Percentiles rank a stretch among this genome's conserved stretches.
Evolutionary conservation across 2,329 filamentous ascomycete species (phyloP).

Genomic region (Alternaria burnsii): DNA sequence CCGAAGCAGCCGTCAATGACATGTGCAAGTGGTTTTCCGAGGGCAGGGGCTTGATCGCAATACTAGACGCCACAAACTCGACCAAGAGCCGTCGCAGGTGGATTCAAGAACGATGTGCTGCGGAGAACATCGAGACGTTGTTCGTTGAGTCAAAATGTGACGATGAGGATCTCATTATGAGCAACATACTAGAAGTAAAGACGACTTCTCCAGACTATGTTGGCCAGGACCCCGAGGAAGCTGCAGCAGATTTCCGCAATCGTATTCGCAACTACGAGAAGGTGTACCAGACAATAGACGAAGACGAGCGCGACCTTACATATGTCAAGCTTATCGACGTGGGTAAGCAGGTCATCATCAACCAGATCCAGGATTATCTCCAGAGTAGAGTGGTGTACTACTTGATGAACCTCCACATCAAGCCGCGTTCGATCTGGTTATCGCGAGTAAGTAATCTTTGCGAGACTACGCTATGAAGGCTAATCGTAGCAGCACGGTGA

Average conservation of each 20-base stretch:
- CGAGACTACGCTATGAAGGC: not conserved
- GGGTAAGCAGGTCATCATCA: slow-evolving; percentile 96
- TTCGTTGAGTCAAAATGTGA: slow-evolving; percentile 99
- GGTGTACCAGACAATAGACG: slow-evolving; percentile 92
- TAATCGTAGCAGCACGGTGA: slow-evolving; percentile 78
- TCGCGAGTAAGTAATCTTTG: slow-evolving; percentile 73
- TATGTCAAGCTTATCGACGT: slow-evolving; percentile 99
- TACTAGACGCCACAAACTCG: slow-evolving; percentile 96
- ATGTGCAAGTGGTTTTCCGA: slow-evolving; percentile 92
- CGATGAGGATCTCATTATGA: slow-evolving; percentile 95
- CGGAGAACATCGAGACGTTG: slow-evolving; percentile 83
- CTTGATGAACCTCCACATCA: slow-evolving; percentile 98
- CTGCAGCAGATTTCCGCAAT: slow-evolving; percentile 89
- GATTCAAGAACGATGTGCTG: slow-evolving; percentile 82
- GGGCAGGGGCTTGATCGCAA: slow-evolving; percentile 82
- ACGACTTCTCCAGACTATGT: slow-evolving; percentile 94
- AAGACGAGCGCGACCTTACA: slow-evolving; percentile 85
- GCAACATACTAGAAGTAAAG: slow-evolving; percentile 97
- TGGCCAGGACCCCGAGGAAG: slow-evolving; percentile 91
- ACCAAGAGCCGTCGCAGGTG: slow-evolving; percentile 89
- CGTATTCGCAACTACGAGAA: slow-evolving; percentile 98
- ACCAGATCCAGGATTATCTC: slow-evolving; percentile 94
- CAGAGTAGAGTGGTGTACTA: slow-evolving; percentile 98
- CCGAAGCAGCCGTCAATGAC: slow-evolving; percentile 88
- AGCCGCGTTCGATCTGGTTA: slow-evolving; percentile 94